Conservation (phyloP, 768 basidiomycete species). For the Serendipita vermifera region DNA sequence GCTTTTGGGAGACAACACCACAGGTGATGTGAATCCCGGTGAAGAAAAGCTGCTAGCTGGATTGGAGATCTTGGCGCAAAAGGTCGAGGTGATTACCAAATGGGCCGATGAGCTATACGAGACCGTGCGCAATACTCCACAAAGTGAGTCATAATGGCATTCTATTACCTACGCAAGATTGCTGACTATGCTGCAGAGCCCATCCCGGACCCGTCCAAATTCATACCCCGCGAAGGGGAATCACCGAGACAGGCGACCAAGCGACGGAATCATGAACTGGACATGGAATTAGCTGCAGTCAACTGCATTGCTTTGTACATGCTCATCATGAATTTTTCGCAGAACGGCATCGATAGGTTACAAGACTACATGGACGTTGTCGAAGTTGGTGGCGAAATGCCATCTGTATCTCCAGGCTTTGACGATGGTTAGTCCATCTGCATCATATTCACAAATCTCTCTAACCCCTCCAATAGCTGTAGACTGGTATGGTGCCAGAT, state of each 20-base stretch:
- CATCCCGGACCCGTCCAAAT: slow-evolving; percentile 66
- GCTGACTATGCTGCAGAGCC: slow-evolving; percentile 41
- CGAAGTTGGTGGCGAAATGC: slow-evolving; percentile 55
- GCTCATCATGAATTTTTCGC: slow-evolving; percentile 82
- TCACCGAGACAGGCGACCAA: slow-evolving; percentile 53
- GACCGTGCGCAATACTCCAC: slow-evolving; percentile 69
- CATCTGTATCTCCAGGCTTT: slow-evolving; percentile 65
- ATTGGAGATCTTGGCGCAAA: slow-evolving; percentile 87
- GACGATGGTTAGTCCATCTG: slow-evolving; percentile 45
- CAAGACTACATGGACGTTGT: slow-evolving; percentile 66
- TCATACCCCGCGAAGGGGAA: slow-evolving; percentile 56
- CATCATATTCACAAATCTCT: neutral
- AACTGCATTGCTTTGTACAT: slow-evolving; percentile 83
- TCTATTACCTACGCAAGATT: neutral
- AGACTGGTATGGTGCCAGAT: slow-evolving; percentile 85
- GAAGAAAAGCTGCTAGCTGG: slow-evolving; percentile 71
- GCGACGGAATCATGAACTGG: slow-evolving; percentile 60
- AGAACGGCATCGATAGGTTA: slow-evolving; percentile 81
- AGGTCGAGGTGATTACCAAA: slow-evolving; percentile 83
- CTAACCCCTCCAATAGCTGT: slow-evolving; percentile 36
- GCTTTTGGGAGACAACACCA: slow-evolving; percentile 15
- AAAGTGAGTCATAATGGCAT: slow-evolving; percentile 41
- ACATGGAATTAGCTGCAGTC: slow-evolving; percentile 71
- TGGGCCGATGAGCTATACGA: slow-evolving; percentile 95
- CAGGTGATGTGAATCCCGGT: slow-evolving; percentile 25